Base-by-base conservation (phyloP, 345 rosid genomes). In the Acer yangbiense region DNA sequence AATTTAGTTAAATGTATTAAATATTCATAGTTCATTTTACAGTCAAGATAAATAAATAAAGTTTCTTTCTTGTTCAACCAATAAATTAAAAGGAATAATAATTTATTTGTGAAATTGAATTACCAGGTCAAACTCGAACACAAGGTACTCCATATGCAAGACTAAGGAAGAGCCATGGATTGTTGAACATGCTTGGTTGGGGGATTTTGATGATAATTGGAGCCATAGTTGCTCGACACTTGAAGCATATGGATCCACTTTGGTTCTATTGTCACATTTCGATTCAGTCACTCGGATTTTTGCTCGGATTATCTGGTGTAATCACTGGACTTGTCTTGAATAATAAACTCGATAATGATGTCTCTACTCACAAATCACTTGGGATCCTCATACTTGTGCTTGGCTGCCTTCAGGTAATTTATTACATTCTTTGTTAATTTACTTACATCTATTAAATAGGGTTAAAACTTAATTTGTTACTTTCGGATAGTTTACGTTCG, bases 171-270 rank as follows among this genome's bases (percentile, higher is more conserved):
- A 78, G 80, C 83, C 98, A 95, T 84, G 98, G 99, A 75, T 23
- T 85, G 12, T 65, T 95, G 81, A 89, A 83, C 86, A 95, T 90
- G 87, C 8, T 88, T 6, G 88, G 98, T 0, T 95, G 99, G 98
- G 95, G 99, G 0, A 82, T 91, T 39, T 18, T 91, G 69, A 82
- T 86, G 85, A 82, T 90, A 67, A 87, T 91, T 4, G 99, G 99
- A 63, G 91, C 80, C 11, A 72, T 92, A 6, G 82, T 85, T 3
- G 96, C 92, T 73, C 86, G 99, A 1, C 68, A 90, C 76, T 76
- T 82, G 32, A 92, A 78, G 83, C 76, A 85, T n/a, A 83, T 79
- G 88, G 98, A 95, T 44, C 94, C 96, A 0, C 7, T 75, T 7
- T 95, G 97, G 99, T 93, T 91, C 84, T 93, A 90, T 76, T 32